Base-by-base conservation (phyloP, 1,284 basidiomycete genomes). In the Leucoagaricus sp. region DNA sequence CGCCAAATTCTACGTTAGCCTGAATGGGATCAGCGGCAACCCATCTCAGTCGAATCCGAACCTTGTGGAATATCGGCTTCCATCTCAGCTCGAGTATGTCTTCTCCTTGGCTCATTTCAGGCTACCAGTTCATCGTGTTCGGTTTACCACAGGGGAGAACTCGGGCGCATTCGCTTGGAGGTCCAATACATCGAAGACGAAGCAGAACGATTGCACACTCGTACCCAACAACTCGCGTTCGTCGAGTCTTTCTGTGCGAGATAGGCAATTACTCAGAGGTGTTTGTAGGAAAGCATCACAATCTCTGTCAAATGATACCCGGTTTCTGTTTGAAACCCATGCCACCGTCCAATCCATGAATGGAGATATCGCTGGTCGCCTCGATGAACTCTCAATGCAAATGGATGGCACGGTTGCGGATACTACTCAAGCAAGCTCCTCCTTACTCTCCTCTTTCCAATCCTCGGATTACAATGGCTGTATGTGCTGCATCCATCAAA, bases 171-270 rank as follows among this genome's bases (percentile, higher is more conserved):
- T 9, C 56, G 64, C 31, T 45, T 57, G 9, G 68, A 72, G 47
- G 62, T 62, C 17, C 42, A 44, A 34, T 60, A 66, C 3, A 44
- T 67, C 8, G 65, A 72, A 57, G 51, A 56, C 2, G 64, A 69
- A 49, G 58, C 61, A 7, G 60, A 57, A 25, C 33, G 57, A 12
- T 58, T 69, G 26, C 67, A 64, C 54, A 46, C 61, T 12, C 66
- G 68, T 34, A 56, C 68, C 6, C 59, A 57, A 19, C 64, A 64
- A 34, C 64, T 61, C 12, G 69, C 64, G 52, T 53, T 28, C 1
- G 44, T 28, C 21, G 4, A n/a, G n/a, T 10, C 15, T 15, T 33
- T 15, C 1, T 19, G 2, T 23, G n/a, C 29, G 6, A 12, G n/a
- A 9, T 38, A 3, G 13, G 17, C 5, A 49, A 8, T n/a, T n/a